phyloP scores from a whole-genome alignment of 2,329 filamentous ascomycete genomes.

The Fusarium sp. region DNA sequence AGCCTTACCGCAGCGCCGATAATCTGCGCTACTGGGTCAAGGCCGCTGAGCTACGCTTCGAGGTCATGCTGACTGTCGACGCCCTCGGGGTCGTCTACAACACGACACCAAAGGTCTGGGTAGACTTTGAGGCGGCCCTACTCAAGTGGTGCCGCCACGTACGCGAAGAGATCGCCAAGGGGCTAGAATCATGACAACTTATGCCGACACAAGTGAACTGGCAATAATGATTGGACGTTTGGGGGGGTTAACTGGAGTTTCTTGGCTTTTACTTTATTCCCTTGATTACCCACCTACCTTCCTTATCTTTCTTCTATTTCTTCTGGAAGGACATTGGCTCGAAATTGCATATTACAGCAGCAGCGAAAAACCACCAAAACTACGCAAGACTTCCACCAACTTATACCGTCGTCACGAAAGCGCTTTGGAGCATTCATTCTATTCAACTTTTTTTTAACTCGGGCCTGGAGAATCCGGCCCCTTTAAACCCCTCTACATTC shows the following conservation, averaged over 20 bases:
- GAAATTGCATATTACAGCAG: conserved; percentile 39
- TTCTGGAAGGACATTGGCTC: conserved; percentile 27
- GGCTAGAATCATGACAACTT: conserved; percentile 59
- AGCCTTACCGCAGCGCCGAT: conserved; percentile 93
- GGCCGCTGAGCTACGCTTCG: conserved; percentile 93
- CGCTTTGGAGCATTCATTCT: conserved; percentile 28
- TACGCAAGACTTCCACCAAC: conserved; percentile 8
- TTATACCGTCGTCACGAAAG: conserved; percentile 18
- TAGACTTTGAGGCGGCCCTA: conserved; percentile 84
- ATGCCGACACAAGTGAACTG: conserved; percentile 1
- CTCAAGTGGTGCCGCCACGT: conserved; percentile 86
- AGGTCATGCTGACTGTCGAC: conserved; percentile 84
- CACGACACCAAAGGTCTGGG: conserved; percentile 76
- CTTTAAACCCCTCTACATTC: conserved; percentile 41
- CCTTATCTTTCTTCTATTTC: not conserved
- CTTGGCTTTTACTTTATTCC: conserved; percentile 9
- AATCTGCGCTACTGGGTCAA: conserved; percentile 97
- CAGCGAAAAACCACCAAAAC: not conserved
- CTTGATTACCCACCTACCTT: not conserved
- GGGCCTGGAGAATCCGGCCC: conserved; percentile 22
- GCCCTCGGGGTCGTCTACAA: conserved; percentile 88
- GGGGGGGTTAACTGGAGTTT: conserved; percentile 41
- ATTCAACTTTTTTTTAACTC: conserved; percentile 25
- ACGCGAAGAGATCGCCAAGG: conserved; percentile 82
- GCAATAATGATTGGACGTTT: conserved; percentile 42